Conservation (phyloP, 352 stramenopile genomes). For the Thalassiosira livingstoniorum region DNA sequence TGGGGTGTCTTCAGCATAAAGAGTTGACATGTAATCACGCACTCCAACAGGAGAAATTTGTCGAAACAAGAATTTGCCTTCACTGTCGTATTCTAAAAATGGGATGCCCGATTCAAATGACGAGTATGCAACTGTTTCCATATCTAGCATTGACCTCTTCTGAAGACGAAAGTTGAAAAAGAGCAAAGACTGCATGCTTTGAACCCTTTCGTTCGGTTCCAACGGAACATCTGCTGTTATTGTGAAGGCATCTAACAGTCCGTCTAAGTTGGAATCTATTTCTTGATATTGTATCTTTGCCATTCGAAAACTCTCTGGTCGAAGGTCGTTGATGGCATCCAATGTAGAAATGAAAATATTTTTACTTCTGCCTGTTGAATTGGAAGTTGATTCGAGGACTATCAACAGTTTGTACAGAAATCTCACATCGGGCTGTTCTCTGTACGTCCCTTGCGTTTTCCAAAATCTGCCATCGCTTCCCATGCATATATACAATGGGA, state of each 20-base stretch:
- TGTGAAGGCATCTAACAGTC: conserved; percentile 21
- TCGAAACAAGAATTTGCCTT: conserved; percentile 35
- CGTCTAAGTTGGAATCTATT: conserved; percentile 27
- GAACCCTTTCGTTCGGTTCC: conserved; percentile 24
- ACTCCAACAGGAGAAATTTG: conserved; percentile 34
- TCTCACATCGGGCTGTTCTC: conserved; percentile 34
- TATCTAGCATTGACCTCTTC: conserved; percentile 32
- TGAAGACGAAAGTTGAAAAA: conserved; percentile 45
- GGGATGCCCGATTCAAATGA: conserved; percentile 22
- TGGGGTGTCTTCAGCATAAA: conserved; percentile 30
- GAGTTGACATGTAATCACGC: conserved; percentile 2
- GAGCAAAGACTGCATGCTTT: conserved; percentile 40
- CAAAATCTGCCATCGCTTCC: conserved; percentile 33
- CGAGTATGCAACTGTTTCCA: conserved; percentile 31
- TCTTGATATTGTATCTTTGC: conserved; percentile 36
- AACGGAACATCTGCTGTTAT: conserved; percentile 35
- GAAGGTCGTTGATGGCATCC: conserved; percentile 30
- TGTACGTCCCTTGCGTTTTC: conserved; percentile 26
- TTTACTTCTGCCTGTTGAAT: conserved; percentile 5
- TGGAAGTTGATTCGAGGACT: conserved; percentile 32
- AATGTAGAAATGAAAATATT: conserved; percentile 47
- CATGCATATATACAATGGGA: conserved; percentile 44
- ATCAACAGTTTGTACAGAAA: conserved; percentile 55
- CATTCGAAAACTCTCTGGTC: conserved; percentile 30
- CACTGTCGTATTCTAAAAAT: conserved; percentile 32